Evolutionary conservation across 176 grass and related monocot species (phyloP), one percentile per base, ranked within the genome.

Genomic region (Lolium perenne): DNA sequence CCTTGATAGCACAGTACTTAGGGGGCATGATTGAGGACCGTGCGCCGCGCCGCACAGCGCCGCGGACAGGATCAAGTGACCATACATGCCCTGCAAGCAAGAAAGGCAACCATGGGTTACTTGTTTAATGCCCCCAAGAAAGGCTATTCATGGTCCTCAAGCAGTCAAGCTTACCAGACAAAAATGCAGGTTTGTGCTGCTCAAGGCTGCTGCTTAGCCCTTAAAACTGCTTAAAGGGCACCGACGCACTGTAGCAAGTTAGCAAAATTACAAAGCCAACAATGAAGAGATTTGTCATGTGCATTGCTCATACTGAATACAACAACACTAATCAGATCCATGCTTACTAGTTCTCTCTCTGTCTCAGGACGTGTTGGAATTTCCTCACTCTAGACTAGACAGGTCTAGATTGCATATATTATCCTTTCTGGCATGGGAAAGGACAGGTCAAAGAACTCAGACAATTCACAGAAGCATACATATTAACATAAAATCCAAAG

Each of bases 11-110:
- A 77, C 89, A 91, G 66, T 63, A 46, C 82, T 60, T 20, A 53
- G 57, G 16, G 56, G 50, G 66, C 89, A 87, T 91, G 85, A 87
- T 84, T 84, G 68, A 80, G 60, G 85, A 76, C 76, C 80, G 29
- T 35, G 85, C 85, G 69, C 69, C 81, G 76, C 75, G 40, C 74
- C 80, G 38, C 74, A 5, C 56, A 74, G 40, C 68, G 41, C 85
- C 81, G 51, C 76, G 1, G 89, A 87, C 85, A 87, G 76, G 69
- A 91, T 87, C 89, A 84, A 87, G 81, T 87, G 89, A 76, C 69
- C 76, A 80, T 91, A 87, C 76, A 80, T 67, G 59, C 85, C 89
- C 89, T 84, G 76, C 81, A 87, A 91, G 49, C 80, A 91, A 80
- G 76, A 83, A 88, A 77, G 80, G 51, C 80, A 83, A 83, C 47